phyloP scores from a whole-genome alignment of 2,329 filamentous ascomycete species.

The Aspergillus novoparasiticus region DNA sequence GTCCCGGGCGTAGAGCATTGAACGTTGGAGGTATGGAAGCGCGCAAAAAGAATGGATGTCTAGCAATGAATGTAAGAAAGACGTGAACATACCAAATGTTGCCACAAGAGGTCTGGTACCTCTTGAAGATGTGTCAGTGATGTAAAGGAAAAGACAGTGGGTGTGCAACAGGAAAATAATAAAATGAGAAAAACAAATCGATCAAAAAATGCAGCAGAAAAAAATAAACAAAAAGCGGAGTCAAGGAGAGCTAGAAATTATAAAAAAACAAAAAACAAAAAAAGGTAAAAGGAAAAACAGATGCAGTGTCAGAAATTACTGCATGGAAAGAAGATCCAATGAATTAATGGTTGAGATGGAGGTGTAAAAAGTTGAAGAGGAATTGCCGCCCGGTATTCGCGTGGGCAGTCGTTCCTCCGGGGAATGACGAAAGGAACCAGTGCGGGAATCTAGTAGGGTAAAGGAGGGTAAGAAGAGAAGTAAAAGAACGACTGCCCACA shows the following conservation, averaged over 20 bases:
- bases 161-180: constrained; percentile 10
- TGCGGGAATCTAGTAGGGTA: constrained; percentile 6
- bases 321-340: not conserved
- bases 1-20: not conserved
- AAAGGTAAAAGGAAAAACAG: not conserved
- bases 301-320: constrained; percentile 2
- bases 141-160: constrained; percentile 22
- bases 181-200: constrained; percentile 6
- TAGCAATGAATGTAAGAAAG: constrained; percentile 16
- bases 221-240: constrained; percentile 5
- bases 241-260: constrained; percentile 4
- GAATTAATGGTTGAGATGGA: constrained; percentile 3
- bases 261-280: constrained; percentile 7
- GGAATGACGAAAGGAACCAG: constrained; percentile 35
- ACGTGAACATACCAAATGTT: constrained; percentile 29
- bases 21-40: constrained; percentile 10
- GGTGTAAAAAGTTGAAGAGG: constrained; percentile 10
- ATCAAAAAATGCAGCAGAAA: not conserved
- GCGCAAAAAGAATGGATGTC: constrained; percentile 12
- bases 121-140: constrained; percentile 25
- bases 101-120: constrained; percentile 19
- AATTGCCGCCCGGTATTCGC: constrained; percentile 25
- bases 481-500: constrained; percentile 30
- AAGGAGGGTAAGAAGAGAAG: constrained; percentile 16
- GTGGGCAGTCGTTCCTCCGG: constrained; percentile 45